Conservation (phyloP, 352 stramenopile species). For the Pythium plurisporium region DNA sequence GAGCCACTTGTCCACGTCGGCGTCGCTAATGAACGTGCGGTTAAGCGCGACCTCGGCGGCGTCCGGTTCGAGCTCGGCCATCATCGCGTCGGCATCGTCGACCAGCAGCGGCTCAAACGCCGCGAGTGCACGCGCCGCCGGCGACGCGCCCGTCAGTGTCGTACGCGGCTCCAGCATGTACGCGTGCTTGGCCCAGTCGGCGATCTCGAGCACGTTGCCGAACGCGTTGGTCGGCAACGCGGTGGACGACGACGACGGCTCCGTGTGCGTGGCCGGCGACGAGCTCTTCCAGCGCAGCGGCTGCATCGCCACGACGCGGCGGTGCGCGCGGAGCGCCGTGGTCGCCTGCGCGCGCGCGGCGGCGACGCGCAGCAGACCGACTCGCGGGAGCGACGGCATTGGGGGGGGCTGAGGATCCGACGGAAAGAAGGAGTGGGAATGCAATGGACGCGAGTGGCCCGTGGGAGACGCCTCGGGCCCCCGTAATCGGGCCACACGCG, state of each 20-base stretch:
- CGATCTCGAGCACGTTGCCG: constrained; percentile 32
- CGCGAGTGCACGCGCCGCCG: background rate
- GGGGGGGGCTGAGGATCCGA: no score
- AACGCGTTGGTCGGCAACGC: constrained; percentile 13
- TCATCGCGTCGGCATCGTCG: constrained; percentile 19
- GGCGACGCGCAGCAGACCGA: constrained; percentile 15
- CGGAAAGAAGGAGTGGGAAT: background rate
- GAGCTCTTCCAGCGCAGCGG: constrained; percentile 21
- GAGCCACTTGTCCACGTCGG: constrained; percentile 77
- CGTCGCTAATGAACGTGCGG: constrained; percentile 51
- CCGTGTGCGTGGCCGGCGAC: background rate
- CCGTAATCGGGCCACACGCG: no score
- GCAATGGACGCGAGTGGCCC: background rate
- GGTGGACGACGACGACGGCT: background rate
- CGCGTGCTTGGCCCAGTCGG: constrained; percentile 59
- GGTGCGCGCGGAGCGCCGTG: background rate
- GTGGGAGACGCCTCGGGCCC: no score
- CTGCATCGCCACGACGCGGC: background rate
- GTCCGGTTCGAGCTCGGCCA: constrained; percentile 6
- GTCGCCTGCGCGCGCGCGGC: constrained; percentile 1
- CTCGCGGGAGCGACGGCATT: constrained; percentile 9
- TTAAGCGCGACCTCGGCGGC: constrained; percentile 13
- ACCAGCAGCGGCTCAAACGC: constrained; percentile 22
- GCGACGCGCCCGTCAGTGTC: constrained; percentile 26
- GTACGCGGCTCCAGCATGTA: constrained; percentile 44